Percentiles rank a stretch among this genome's conserved stretches.
Evolutionary conservation across 164 flowering plant genomes (phyloP).

Genomic region (Nymphaea colorata): DNA sequence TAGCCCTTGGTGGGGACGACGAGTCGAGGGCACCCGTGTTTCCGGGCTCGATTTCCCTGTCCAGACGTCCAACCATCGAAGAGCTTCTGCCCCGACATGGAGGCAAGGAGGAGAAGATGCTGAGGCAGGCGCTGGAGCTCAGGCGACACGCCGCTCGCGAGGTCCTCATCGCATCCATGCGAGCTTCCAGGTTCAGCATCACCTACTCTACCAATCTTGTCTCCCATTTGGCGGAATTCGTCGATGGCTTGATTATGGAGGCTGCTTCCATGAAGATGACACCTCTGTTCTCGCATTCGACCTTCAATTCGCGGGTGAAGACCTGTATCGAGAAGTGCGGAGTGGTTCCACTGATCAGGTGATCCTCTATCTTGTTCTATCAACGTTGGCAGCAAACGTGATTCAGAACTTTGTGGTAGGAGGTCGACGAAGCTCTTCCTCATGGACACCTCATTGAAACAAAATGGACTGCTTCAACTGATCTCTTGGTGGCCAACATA

Average conservation of each 20-base stretch:
- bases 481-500: too few relatives aligned
- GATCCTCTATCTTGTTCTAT: neutral
- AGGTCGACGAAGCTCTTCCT: too few relatives aligned
- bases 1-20: too few relatives aligned
- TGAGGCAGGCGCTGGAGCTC: constrained; percentile 57
- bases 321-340: constrained; percentile 38
- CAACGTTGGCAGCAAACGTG: too few relatives aligned
- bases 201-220: constrained; percentile 58
- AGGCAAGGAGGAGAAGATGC: constrained; percentile 31
- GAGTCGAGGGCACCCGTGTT: constrained; percentile 29
- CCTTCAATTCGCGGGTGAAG: constrained; percentile 58
- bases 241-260: constrained; percentile 67
- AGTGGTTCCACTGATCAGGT: constrained; percentile 75
- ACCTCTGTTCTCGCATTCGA: constrained; percentile 37
- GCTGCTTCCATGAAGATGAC: constrained; percentile 61
- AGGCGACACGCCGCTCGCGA: constrained; percentile 55
- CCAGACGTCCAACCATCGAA: neutral
- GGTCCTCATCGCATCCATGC: constrained; percentile 49
- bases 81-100: neutral
- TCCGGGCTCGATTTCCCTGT: constrained; percentile 48
- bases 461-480: neutral
- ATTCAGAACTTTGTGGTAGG: too few relatives aligned
- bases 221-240: constrained; percentile 30
- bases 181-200: constrained; percentile 59
- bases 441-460: neutral